Base-by-base conservation (phyloP, 768 basidiomycete species). In the Tubosaeta sp. region DNA sequence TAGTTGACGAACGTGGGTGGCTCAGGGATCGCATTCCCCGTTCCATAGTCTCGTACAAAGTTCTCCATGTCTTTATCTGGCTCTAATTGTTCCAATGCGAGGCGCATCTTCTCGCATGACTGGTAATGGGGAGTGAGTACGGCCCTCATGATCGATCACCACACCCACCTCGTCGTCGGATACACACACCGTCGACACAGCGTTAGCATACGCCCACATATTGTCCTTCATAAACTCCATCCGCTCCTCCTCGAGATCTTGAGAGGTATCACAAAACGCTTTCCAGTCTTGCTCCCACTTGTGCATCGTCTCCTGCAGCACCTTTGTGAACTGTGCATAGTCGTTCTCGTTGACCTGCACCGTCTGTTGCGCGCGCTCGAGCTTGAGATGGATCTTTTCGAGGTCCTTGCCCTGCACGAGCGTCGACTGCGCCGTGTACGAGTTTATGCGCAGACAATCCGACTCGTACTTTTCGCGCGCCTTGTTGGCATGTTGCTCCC, bases 201-300 rank as follows among this genome's bases (percentile, higher is more conserved):
- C 86, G 67, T 99, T 99, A 0, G 97, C 94, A 67, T 91, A 97
- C 7, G 84, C 82, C 95, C 97, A 99, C 70, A 97, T 78, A 59
- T 90, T 91, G 65, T 95, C 91, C 72, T 95, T 97, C 75, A 88
- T 85, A 66, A 95, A 91, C 54, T 94, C 91, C 64, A 95, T 72
- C n/a, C 97, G 81, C 53, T 94, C 86, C 60, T 97, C 94, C 63
- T 99, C 97, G 46, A 97, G 72, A 72, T 99, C 97, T 70, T 99
- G 97, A 56, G 91, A 91, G 41, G 81, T 82, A 69, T 99, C 97
- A 64, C 92, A 95, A 71, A 97, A 98, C 3, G 74, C 74, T 70
- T 91, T 95, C 97, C 97, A 99, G 54, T 91, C 87, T 55, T 79
- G 76, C 65, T 97, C 94, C 97, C 95, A 98, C 62, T 88, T 87